Evolutionary conservation across 139 green algal species (phyloP).

Genomic region (Tetraselmis chui): DNA sequence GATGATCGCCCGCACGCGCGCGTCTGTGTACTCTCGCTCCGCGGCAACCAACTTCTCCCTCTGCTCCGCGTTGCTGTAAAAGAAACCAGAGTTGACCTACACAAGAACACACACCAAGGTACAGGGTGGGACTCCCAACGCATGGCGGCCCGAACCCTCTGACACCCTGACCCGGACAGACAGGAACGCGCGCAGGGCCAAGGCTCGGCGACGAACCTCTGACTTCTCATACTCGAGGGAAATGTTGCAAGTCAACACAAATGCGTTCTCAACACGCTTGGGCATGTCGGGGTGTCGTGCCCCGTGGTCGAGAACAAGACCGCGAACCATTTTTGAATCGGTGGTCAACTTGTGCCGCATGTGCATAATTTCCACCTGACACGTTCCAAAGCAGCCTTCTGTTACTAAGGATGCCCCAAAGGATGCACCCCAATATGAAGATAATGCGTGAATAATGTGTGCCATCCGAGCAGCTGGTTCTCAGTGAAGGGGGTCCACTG

Average conservation of each 20-base stretch:
- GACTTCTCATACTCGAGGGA: slow-evolving; percentile 98
- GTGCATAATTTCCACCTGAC: slow-evolving; percentile 95
- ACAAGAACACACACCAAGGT: no score
- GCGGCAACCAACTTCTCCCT: slow-evolving; percentile 93
- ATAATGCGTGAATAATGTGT: no score
- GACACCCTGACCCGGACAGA: no score
- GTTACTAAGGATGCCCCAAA: neutral
- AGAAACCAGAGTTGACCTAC: slow-evolving; percentile 93
- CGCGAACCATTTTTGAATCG: slow-evolving; percentile 87
- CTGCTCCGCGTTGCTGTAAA: slow-evolving; percentile 94
- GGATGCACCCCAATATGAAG: no score
- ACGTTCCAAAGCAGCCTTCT: neutral
- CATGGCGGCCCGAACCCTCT: no score
- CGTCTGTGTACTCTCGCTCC: slow-evolving; percentile 87
- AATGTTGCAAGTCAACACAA: slow-evolving; percentile 95
- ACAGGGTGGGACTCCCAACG: no score
- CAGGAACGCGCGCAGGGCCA: no score
- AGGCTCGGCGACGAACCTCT: slow-evolving; percentile 44
- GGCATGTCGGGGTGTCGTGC: slow-evolving; percentile 96
- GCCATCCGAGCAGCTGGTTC: no score
- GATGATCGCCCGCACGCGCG: slow-evolving; percentile 60
- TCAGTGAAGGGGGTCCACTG: no score
- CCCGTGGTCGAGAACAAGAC: slow-evolving; percentile 96
- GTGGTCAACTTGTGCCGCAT: slow-evolving; percentile 90
- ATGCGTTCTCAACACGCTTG: slow-evolving; percentile 83